Percentiles rank a stretch among this genome's conserved stretches.
Evolutionary conservation across 202 grass and related monocot genomes (phyloP).

Genomic region (Cymbopogon flexuosus): DNA sequence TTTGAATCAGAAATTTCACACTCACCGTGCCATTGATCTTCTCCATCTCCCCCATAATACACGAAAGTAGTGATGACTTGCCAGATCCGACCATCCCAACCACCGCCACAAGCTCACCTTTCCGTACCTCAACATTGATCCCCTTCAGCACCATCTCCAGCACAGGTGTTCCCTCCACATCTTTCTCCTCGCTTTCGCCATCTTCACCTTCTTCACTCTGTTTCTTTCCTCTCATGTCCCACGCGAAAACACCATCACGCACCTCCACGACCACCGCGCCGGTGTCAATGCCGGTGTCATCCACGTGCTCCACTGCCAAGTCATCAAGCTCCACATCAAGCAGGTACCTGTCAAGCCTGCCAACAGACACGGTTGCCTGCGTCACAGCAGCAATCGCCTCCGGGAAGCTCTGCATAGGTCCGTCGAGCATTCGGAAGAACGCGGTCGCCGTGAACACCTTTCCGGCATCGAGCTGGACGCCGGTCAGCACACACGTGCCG

Average conservation of each 20-base stretch:
- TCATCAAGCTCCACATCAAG: constrained; percentile 47
- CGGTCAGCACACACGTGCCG: constrained; percentile 48
- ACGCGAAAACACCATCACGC: constrained; percentile 37
- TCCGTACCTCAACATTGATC: constrained; percentile 38
- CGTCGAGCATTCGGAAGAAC: constrained; percentile 53
- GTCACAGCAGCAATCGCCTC: constrained; percentile 43
- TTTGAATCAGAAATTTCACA: background rate
- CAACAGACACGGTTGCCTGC: constrained; percentile 56
- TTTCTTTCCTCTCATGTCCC: constrained; percentile 48
- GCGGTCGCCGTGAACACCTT: constrained; percentile 60
- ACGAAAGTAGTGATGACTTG: constrained; percentile 68
- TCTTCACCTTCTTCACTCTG: background rate
- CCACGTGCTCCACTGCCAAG: constrained; percentile 23
- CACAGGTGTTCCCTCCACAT: constrained; percentile 3
- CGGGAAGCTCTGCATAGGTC: constrained; percentile 62
- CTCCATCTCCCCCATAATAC: constrained; percentile 65
- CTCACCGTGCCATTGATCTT: constrained; percentile 56
- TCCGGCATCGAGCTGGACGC: constrained; percentile 49
- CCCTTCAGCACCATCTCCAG: constrained; percentile 45
- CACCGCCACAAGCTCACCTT: constrained; percentile 44
- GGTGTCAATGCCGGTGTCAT: background rate
- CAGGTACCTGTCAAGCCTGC: constrained; percentile 56
- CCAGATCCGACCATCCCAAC: constrained; percentile 62
- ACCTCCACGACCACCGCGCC: constrained; percentile 25
- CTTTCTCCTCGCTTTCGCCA: constrained; percentile 10